Conservation (phyloP, 2,329 filamentous ascomycete genomes). For the Fusarium sp. region DNA sequence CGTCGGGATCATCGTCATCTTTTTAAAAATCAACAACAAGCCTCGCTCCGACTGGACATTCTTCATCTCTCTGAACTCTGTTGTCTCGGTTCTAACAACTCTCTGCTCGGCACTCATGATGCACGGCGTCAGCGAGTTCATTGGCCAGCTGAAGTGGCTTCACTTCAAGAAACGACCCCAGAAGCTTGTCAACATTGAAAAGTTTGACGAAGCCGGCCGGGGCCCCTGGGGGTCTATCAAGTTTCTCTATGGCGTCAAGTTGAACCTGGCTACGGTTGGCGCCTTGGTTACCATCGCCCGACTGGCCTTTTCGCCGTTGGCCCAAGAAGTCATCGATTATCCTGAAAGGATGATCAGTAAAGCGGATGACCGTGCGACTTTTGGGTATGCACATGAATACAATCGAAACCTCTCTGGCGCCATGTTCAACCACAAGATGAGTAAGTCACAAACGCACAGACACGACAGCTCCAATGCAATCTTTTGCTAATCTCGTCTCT, state of each 20-base stretch:
- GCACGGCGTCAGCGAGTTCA: constrained; percentile 28
- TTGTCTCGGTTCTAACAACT: constrained; percentile 21
- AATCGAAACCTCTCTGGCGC: not conserved
- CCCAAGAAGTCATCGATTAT: constrained; percentile 19
- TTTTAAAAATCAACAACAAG: constrained; percentile 11
- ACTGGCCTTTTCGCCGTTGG: constrained; percentile 17
- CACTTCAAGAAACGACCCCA: constrained; percentile 14
- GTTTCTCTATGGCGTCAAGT: constrained; percentile 5
- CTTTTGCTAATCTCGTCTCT: not conserved
- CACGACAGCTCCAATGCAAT: not conserved
- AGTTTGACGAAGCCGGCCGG: constrained; percentile 32
- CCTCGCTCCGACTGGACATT: constrained; percentile 20
- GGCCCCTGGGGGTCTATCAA: constrained; percentile 14
- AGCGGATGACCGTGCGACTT: not conserved
- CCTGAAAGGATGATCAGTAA: constrained; percentile 1
- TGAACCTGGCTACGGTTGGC: constrained; percentile 29
- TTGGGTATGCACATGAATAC: constrained; percentile 25
- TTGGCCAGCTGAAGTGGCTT: constrained; percentile 34
- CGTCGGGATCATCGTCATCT: not conserved
- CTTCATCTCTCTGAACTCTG: constrained; percentile 21
- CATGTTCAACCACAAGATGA: too few relatives aligned
- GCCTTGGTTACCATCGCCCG: constrained; percentile 20
- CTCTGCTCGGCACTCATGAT: constrained; percentile 17
- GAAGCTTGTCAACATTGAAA: constrained; percentile 10
- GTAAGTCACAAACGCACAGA: too few relatives aligned